phyloP scores from a whole-genome alignment of 768 basidiomycete species.

The Boletus sp. region DNA sequence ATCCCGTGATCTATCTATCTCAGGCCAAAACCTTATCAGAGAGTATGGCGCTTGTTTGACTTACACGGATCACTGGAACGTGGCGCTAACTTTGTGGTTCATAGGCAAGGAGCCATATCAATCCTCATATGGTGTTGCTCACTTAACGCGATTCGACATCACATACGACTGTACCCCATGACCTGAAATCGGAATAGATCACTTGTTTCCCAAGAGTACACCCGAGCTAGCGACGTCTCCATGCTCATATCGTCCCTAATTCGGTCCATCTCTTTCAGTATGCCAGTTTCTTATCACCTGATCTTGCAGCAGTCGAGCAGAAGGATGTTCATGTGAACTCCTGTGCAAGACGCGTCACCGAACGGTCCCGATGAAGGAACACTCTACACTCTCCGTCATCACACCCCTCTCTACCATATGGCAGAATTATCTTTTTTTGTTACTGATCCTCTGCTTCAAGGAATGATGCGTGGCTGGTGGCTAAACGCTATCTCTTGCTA shows the following conservation, averaged over 20 bases:
- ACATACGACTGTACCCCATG: neutral
- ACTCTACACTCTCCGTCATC: neutral
- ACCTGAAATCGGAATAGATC: neutral
- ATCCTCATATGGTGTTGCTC: neutral
- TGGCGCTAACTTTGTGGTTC: neutral
- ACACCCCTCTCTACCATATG: conserved; percentile 4
- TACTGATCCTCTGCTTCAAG: neutral
- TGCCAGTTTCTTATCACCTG: neutral
- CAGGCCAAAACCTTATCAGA: neutral
- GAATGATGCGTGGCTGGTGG: neutral
- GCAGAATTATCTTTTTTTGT: neutral
- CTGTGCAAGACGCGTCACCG: neutral
- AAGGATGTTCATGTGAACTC: neutral
- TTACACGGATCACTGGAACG: neutral
- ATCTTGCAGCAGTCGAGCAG: neutral
- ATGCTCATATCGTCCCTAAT: neutral
- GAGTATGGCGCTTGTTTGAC: neutral
- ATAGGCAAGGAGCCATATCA: neutral
- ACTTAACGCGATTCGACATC: neutral
- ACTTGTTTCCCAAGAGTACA: neutral
- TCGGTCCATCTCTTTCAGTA: neutral
- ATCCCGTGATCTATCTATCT: neutral
- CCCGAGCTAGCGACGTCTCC: neutral
- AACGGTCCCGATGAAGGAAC: neutral
- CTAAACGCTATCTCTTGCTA: neutral